phyloP scores from a whole-genome alignment of 768 basidiomycete species.

The Zangia roseola region DNA sequence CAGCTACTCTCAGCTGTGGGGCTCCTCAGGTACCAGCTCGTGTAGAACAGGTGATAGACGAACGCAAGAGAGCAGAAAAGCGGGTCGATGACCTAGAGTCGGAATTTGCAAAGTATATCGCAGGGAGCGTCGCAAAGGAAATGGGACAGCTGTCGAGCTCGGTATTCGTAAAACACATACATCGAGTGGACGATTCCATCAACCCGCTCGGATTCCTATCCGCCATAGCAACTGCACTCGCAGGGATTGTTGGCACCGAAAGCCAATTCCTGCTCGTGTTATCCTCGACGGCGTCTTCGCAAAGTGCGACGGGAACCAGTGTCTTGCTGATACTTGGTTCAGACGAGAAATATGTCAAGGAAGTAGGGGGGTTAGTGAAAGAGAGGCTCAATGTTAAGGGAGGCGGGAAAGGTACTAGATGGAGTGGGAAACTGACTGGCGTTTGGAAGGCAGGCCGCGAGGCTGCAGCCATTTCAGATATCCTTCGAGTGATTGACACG shows the following conservation, averaged over 20 bases:
- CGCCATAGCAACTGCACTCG: constrained; percentile 51
- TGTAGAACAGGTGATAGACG: constrained; percentile 63
- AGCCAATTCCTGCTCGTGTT: constrained; percentile 49
- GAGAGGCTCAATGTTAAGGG: constrained; percentile 64
- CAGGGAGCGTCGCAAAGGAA: constrained; percentile 39
- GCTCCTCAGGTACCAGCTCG: constrained; percentile 66
- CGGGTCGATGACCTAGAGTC: constrained; percentile 66
- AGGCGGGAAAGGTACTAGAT: constrained; percentile 71
- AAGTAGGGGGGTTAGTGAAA: constrained; percentile 56
- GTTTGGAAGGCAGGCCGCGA: constrained; percentile 29
- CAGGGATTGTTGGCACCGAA: constrained; percentile 21
- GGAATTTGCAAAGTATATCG: constrained; percentile 57
- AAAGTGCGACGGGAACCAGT: constrained; percentile 46
- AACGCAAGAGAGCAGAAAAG: constrained; percentile 64
- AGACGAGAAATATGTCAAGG: constrained; percentile 59
- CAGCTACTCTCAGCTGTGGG: constrained; percentile 67
- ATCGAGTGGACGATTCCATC: constrained; percentile 59
- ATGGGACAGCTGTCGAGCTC: constrained; percentile 27
- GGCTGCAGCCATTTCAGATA: constrained; percentile 15
- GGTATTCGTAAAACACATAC: constrained; percentile 47
- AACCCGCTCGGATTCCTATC: constrained; percentile 62
- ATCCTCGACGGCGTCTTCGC: constrained; percentile 62
- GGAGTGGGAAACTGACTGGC: constrained; percentile 74
- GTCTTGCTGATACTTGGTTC: constrained; percentile 62
- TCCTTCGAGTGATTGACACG: constrained; percentile 13